Evolutionary conservation across 2,329 filamentous ascomycete genomes (phyloP), one percentile per base, ranked within the genome.

Genomic region (Blastomyces gilchristii): DNA sequence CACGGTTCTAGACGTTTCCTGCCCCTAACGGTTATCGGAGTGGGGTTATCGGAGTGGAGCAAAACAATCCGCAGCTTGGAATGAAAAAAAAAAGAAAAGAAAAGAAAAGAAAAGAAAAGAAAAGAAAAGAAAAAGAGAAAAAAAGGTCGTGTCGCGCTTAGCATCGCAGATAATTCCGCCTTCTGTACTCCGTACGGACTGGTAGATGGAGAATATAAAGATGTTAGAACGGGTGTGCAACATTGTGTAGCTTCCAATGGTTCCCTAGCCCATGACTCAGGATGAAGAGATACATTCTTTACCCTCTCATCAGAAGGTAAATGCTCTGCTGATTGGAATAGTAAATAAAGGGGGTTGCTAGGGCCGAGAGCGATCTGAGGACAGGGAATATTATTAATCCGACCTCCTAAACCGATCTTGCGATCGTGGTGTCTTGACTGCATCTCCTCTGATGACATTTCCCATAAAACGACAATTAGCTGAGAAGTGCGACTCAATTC

Each of bases 1-100:
- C 16, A 62, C 12, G 2, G 22, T 60, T 52, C 31, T 8, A 37
- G 34, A 2, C 34, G 34, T 37, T 37, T 37, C 8, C 34, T 9
- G 8, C 9, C 34, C 25, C 41, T 41, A 28, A 5, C 37, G 47
- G 25, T 34, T 34, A 34, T 34, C 34, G 2, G 34, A 34, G 34
- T 34, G 34, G 34, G 8, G 34, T 5, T 37, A 37, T 37, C 34
- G 6, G 34, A 37, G 34, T 37, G 34, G 34, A 37, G 34, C 37
- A 75, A 71, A 18, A 75, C 68, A 49, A 75, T 34, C 43, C 16
- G 43, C 43, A 18, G 18, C 4, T 43, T 43, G 41, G 1, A 16
- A 43, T 43, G 41, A 22, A 22, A 22, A 22, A 22, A 22, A 22
- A 22, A 22, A 22, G n/a, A 22, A 22, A 22, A 22, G n/a, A 22